These are phyloP conservation scores for Ogataea dorogensis DNA, from an alignment of 805 yeast species.

Conservation along the genomic window DNA sequence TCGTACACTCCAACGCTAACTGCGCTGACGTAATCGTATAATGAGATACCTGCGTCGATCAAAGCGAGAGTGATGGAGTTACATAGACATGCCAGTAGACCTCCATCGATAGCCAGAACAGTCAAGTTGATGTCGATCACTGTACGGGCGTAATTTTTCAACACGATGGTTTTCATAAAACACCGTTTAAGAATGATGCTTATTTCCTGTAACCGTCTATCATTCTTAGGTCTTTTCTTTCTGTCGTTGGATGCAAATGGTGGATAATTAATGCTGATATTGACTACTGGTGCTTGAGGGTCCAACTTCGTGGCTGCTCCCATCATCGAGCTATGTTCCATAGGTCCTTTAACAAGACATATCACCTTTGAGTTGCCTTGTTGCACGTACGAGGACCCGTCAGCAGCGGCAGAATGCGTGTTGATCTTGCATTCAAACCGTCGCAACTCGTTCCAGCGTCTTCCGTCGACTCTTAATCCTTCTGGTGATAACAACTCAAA, in stretches of 20 bases:
- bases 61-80: slow-evolving; percentile 88
- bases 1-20: slow-evolving; percentile 79
- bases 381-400: slow-evolving; percentile 90
- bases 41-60: slow-evolving; percentile 92
- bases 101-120: slow-evolving; percentile 89
- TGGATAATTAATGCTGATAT: slow-evolving; percentile 67
- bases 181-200: slow-evolving; percentile 66
- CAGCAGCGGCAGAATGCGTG: slow-evolving; percentile 84
- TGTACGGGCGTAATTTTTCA: slow-evolving; percentile 79
- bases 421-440: slow-evolving; percentile 76
- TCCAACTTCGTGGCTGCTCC: slow-evolving; percentile 49
- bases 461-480: slow-evolving; percentile 89
- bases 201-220: slow-evolving; percentile 66
- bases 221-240: slow-evolving; percentile 63
- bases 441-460: slow-evolving; percentile 92
- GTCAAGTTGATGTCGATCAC: slow-evolving; percentile 71
- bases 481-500: slow-evolving; percentile 92
- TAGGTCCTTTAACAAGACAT: slow-evolving; percentile 86
- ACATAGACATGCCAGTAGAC: slow-evolving; percentile 70
- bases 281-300: slow-evolving; percentile 56
- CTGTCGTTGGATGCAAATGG: slow-evolving; percentile 80
- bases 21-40: slow-evolving; percentile 86
- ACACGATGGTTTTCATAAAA: slow-evolving; percentile 69
- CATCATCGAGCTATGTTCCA: slow-evolving; percentile 56
- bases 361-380: slow-evolving; percentile 90